Evolutionary conservation across 192 early-diverging fungal genomes (phyloP).

Genomic region (Coemansia sp.): DNA sequence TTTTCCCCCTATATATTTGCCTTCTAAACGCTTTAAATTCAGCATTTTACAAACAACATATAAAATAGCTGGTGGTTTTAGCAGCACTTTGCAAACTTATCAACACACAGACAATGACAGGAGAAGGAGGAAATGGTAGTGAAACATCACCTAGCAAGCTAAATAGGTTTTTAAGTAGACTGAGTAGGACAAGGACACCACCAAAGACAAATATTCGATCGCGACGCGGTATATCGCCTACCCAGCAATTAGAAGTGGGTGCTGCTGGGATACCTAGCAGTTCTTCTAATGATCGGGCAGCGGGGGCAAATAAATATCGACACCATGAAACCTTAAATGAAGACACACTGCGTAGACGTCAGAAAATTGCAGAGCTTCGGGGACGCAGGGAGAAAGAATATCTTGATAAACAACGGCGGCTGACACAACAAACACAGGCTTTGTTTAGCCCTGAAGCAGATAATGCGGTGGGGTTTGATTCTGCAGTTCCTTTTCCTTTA

Average conservation of each 20-base stretch:
- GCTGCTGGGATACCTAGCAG: not conserved
- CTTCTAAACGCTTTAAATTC: not conserved
- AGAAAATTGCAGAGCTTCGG: conserved; percentile 44
- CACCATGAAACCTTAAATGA: conserved; percentile 16
- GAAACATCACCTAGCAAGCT: conserved; percentile 23
- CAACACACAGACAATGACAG: conserved; percentile 9
- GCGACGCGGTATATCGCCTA: conserved; percentile 21
- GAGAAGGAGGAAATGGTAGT: not conserved
- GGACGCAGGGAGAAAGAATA: conserved; percentile 20
- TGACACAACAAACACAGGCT: not conserved
- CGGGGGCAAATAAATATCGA: not conserved
- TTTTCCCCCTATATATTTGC: not conserved
- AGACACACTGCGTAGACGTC: conserved; percentile 34
- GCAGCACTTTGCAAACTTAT: not conserved
- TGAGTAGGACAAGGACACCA: conserved; percentile 24
- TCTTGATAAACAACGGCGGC: not conserved
- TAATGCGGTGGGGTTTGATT: not conserved
- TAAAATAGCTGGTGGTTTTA: not conserved
- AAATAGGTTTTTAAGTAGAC: conserved; percentile 20
- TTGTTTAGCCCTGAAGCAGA: conserved; percentile 1
- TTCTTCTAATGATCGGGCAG: not conserved
- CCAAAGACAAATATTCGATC: conserved; percentile 25
- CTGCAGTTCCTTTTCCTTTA: not conserved
- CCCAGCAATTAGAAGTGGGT: conserved; percentile 16
- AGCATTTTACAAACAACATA: not conserved